phyloP scores from a whole-genome alignment of 108 stramenopile genomes.

The Seminavis robusta region DNA sequence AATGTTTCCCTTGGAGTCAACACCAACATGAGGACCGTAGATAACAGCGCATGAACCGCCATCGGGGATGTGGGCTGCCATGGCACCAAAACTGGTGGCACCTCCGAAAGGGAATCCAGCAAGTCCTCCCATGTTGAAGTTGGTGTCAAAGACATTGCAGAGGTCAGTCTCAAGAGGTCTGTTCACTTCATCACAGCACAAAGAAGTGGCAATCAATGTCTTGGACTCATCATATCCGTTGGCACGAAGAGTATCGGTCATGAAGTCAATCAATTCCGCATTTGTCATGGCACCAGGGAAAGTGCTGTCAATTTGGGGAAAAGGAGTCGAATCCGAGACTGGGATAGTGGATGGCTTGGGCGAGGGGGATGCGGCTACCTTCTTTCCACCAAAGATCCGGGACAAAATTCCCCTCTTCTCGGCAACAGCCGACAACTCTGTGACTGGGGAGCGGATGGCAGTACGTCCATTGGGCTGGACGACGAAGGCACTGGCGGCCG shows the following conservation, averaged over 20 bases:
- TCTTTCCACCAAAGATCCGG: too few relatives aligned
- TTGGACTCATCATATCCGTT: slow-evolving; percentile 8
- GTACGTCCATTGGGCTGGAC: too few relatives aligned
- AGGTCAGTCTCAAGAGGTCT: slow-evolving; percentile 54
- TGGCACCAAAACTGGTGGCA: slow-evolving; percentile 63
- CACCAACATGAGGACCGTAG: slow-evolving; percentile 68
- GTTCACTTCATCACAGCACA: slow-evolving; percentile 67
- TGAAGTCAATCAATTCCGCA: slow-evolving; percentile 5
- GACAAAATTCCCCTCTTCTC: too few relatives aligned
- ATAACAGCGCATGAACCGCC: slow-evolving; percentile 51
- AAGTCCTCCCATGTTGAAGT: slow-evolving; percentile 65
- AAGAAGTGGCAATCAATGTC: slow-evolving; percentile 36
- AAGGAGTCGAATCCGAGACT: too few relatives aligned
- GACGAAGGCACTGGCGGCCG: too few relatives aligned
- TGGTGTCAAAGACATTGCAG: slow-evolving; percentile 31
- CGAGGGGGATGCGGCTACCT: too few relatives aligned
- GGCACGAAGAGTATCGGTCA: neutral
- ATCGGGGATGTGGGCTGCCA: slow-evolving; percentile 68
- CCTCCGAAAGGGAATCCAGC: slow-evolving; percentile 71
- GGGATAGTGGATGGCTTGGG: too few relatives aligned
- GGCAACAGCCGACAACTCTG: too few relatives aligned
- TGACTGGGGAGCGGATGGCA: too few relatives aligned
- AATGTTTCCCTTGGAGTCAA: slow-evolving; percentile 40
- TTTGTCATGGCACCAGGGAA: slow-evolving; percentile 20
- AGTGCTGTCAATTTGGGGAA: too few relatives aligned